These are phyloP conservation scores for Eucommia ulmoides DNA, from an alignment of 257 asterid species.

Conservation along the genomic window DNA sequence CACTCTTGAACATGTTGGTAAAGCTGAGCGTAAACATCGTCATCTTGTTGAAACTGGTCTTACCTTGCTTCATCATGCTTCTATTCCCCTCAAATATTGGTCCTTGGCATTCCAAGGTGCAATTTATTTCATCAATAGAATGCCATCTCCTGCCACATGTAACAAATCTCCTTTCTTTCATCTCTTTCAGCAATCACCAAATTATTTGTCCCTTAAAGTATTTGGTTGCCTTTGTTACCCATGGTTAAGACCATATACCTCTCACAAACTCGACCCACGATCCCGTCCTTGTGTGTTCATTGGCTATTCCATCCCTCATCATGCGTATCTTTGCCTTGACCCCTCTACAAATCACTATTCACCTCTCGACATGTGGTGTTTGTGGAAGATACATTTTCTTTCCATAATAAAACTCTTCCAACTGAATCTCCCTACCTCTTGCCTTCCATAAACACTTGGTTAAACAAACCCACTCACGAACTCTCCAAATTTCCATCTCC, in stretches of 20 bases:
- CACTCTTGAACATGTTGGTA: neutral
- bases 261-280: neutral
- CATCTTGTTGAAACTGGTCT: neutral
- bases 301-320: neutral
- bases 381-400: neutral
- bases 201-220: neutral
- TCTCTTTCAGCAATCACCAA: neutral
- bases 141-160: neutral
- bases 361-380: neutral
- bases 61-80: neutral
- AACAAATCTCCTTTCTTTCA: no score
- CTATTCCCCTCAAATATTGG: neutral
- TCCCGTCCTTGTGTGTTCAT: neutral
- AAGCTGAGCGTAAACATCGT: neutral
- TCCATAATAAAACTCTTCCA: neutral
- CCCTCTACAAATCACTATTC: neutral
- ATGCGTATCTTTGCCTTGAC: neutral
- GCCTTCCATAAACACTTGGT: no score
- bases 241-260: neutral
- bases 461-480: neutral
- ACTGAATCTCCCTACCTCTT: no score
- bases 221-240: neutral
- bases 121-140: neutral
- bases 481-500: neutral
- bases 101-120: neutral